phyloP scores from a whole-genome alignment of 345 rosid species.

The Boechera stricta region DNA sequence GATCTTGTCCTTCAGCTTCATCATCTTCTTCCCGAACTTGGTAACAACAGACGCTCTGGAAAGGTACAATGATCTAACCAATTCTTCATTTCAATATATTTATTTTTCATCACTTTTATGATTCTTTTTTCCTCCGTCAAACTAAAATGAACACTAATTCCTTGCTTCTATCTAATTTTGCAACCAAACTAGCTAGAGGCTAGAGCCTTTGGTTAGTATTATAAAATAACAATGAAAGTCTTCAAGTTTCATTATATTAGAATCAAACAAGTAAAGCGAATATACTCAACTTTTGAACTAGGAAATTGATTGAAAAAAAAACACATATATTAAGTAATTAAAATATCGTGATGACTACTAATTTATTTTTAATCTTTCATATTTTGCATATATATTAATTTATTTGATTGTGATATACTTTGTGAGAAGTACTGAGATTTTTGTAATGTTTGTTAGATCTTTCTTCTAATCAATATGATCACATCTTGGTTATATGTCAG shows the following conservation, averaged over 20 bases:
- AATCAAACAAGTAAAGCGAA: not conserved
- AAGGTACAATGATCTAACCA: constrained; percentile 51
- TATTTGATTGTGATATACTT: not conserved
- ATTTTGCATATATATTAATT: not conserved
- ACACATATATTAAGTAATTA: not conserved
- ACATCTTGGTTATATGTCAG: constrained; percentile 35
- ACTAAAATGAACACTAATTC: not conserved
- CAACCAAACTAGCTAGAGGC: not conserved
- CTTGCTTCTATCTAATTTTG: not conserved
- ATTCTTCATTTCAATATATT: not conserved
- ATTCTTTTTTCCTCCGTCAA: not conserved
- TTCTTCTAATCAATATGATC: not conserved
- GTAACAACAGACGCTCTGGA: constrained; percentile 60
- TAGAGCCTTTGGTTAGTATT: not conserved
- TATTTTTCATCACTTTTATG: not conserved
- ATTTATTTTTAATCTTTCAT: not conserved
- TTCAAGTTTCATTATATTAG: not conserved
- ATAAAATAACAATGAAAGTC: not conserved
- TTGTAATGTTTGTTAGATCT: not conserved
- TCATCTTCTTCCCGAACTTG: constrained; percentile 85
- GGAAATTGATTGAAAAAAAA: not conserved
- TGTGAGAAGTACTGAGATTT: not conserved
- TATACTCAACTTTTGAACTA: not conserved
- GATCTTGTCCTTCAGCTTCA: constrained; percentile 89
- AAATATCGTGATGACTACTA: not conserved